These are phyloP conservation scores for Saturnispora hagleri DNA, from an alignment of 805 yeast genomes.

Conservation along the genomic window DNA sequence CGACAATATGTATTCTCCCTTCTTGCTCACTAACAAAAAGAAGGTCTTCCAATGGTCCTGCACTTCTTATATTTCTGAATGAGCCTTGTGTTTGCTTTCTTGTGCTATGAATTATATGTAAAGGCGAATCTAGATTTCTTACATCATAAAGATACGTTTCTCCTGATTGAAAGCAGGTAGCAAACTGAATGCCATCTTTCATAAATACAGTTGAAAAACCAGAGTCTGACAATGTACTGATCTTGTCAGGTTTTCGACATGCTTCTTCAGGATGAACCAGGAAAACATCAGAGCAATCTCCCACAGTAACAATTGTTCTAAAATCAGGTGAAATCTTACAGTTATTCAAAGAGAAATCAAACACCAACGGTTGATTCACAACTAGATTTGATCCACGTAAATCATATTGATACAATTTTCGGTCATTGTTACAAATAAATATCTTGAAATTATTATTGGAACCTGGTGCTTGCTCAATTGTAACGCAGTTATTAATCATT, in stretches of 20 bases:
- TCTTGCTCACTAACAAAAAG: conserved; percentile 74
- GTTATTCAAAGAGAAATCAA: conserved; percentile 67
- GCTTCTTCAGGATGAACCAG: conserved; percentile 38
- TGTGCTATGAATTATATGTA: conserved; percentile 51
- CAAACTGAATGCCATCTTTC: conserved; percentile 63
- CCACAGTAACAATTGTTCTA: conserved; percentile 54
- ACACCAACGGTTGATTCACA: conserved; percentile 30
- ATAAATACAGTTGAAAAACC: conserved; percentile 80
- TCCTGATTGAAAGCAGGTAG: conserved; percentile 84
- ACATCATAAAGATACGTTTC: conserved; percentile 67
- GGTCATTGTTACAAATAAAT: conserved; percentile 78
- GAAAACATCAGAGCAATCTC: conserved; percentile 65
- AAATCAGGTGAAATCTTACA: conserved; percentile 59
- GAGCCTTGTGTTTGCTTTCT: conserved; percentile 41
- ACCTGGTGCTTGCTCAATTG: conserved; percentile 37
- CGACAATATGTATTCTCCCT: conserved; percentile 79
- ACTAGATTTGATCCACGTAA: conserved; percentile 38
- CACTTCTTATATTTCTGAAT: conserved; percentile 39
- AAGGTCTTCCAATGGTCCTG: conserved; percentile 64
- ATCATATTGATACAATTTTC: conserved; percentile 55
- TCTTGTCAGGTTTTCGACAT: conserved; percentile 9
- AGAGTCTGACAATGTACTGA: conserved; percentile 52
- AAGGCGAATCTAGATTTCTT: conserved; percentile 47
- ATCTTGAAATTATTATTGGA: conserved; percentile 37
- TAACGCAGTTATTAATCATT: conserved; percentile 74